Evolutionary conservation across 2,329 filamentous ascomycete genomes (phyloP).

Genomic region (Monilinia laxa): DNA sequence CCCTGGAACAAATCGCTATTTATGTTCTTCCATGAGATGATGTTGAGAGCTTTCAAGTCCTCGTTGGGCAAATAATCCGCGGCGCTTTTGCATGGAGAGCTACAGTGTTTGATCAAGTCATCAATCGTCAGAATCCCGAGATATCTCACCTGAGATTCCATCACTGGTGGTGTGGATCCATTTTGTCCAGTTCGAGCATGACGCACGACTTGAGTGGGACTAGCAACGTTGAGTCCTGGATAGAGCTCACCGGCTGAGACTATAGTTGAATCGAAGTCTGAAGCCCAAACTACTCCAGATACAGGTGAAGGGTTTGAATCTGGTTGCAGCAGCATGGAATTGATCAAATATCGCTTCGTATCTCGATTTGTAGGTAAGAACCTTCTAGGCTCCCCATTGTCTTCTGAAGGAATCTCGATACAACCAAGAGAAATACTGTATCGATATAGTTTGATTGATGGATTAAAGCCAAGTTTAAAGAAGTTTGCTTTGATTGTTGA

Average conservation of each 20-base stretch:
- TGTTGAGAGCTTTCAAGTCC: constrained; percentile 23
- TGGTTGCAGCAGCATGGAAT: neutral
- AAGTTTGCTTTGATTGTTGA: neutral
- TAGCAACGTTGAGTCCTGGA: neutral
- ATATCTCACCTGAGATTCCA: neutral
- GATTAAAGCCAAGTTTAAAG: neutral
- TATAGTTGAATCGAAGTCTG: constrained; percentile 5
- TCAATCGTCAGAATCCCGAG: neutral
- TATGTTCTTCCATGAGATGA: constrained; percentile 28
- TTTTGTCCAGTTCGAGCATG: neutral
- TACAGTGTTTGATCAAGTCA: neutral
- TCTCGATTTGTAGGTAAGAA: neutral
- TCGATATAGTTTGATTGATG: neutral
- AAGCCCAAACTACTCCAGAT: neutral
- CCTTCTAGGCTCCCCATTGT: neutral
- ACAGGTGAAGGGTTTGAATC: neutral
- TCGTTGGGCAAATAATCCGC: neutral
- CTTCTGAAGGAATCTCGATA: neutral
- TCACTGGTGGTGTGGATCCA: neutral
- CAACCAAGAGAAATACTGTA: neutral
- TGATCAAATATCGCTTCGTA: constrained; percentile 2
- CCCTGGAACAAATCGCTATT: neutral
- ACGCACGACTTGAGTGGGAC: neutral
- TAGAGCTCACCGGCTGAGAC: neutral
- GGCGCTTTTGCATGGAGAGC: neutral